A percentile compares a stretch with the other conserved stretches of the same genome.
These are phyloP conservation scores for Macrophomina tecta DNA, from an alignment of 2,329 filamentous ascomycete genomes.

Conservation along the genomic window DNA sequence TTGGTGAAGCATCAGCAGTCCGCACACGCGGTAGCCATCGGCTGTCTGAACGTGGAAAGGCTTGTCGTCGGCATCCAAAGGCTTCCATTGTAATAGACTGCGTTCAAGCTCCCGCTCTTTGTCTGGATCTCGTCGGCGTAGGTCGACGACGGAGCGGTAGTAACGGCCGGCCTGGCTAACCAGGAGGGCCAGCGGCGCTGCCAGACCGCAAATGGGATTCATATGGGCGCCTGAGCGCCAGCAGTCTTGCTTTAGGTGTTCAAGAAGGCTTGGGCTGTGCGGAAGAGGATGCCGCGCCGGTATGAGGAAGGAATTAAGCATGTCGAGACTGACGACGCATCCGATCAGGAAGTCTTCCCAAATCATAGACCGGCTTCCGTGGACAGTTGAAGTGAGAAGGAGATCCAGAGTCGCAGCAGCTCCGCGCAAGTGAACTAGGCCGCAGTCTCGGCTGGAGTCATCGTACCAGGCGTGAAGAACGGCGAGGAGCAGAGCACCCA, in stretches of 20 bases:
- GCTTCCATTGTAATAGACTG: neutral
- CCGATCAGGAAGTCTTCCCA: neutral
- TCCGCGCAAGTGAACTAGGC: neutral
- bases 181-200: neutral
- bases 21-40: neutral
- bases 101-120: neutral
- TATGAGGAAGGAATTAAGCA: neutral
- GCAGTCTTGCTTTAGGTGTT: neutral
- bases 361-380: neutral
- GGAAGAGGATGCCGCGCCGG: neutral
- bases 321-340: neutral
- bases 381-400: neutral
- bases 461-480: neutral
- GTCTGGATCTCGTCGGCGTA: neutral
- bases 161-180: neutral
- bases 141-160: constrained; percentile 8
- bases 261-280: neutral
- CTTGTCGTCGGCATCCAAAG: neutral
- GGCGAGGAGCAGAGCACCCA: neutral
- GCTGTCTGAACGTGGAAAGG: neutral
- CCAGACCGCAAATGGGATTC: neutral
- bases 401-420: neutral
- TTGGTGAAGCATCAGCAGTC: neutral
- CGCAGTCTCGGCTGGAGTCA: neutral
- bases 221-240: neutral